phyloP scores from a whole-genome alignment of 225 moss, liverwort and hornwort genomes.

The Physcomitrellopsis africana region DNA sequence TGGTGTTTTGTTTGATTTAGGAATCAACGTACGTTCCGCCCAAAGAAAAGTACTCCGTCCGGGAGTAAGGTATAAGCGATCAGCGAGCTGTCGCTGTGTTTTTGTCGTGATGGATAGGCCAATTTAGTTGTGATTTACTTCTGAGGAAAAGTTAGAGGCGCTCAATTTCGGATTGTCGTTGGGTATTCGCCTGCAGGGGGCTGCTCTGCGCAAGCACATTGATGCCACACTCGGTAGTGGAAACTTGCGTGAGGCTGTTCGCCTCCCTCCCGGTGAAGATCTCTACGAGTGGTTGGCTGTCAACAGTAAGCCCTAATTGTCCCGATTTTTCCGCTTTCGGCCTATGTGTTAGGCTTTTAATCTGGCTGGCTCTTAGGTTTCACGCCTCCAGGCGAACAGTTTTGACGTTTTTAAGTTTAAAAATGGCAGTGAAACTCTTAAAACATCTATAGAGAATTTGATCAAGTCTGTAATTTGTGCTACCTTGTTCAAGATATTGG shows the following conservation, averaged over 20 bases:
- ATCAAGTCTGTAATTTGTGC: background rate
- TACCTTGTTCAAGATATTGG: background rate
- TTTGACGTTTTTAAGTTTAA: no score
- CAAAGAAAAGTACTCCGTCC: constrained; percentile 92
- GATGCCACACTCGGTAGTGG: constrained; percentile 99
- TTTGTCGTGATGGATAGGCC: background rate
- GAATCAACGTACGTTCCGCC: constrained; percentile 99
- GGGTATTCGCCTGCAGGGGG: constrained; percentile 57
- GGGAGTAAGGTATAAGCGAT: constrained; percentile 78
- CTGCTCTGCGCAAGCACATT: constrained; percentile 96
- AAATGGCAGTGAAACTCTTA: no score
- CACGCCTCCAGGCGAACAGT: no score
- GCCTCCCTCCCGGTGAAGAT: constrained; percentile 96
- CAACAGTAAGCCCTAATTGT: constrained; percentile 70
- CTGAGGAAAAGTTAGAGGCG: background rate
- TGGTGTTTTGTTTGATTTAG: constrained; percentile 31
- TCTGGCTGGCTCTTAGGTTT: background rate
- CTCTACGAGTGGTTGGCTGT: constrained; percentile 99
- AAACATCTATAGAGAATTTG: no score
- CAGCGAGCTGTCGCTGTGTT: background rate
- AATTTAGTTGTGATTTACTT: background rate
- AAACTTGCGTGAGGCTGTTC: constrained; percentile 94
- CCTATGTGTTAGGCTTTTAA: background rate
- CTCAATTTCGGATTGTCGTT: background rate
- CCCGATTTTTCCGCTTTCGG: background rate